Conservation (phyloP, 2,329 filamentous ascomycete species). For the Raffaelea arxii region DNA sequence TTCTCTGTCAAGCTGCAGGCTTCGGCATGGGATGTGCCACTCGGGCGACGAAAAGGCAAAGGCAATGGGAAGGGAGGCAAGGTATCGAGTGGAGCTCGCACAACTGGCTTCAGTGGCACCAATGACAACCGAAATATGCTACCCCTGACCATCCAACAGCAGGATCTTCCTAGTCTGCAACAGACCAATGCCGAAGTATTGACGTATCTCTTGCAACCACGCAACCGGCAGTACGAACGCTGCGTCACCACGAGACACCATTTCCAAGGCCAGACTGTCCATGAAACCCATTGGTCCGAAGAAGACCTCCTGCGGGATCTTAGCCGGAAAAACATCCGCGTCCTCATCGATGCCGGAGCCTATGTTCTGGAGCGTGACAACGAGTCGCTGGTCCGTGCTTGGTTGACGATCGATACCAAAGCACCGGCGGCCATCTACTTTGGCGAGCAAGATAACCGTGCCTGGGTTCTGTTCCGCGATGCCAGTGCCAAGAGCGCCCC, state of each 20-base stretch:
- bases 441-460: conserved; percentile 2
- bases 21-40: conserved; percentile 58
- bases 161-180: conserved; percentile 43
- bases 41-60: conserved; percentile 21
- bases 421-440: conserved; percentile 46
- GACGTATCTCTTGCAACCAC: conserved; percentile 41
- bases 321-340: conserved; percentile 25
- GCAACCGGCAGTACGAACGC: conserved; percentile 38
- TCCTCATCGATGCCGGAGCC: conserved; percentile 57
- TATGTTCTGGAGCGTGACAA: conserved; percentile 55
- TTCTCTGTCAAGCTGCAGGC: conserved; percentile 54
- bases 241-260: not conserved
- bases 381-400: conserved; percentile 33
- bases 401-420: conserved; percentile 35
- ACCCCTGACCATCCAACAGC: conserved; percentile 51
- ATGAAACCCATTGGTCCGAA: conserved; percentile 30
- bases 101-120: conserved; percentile 64
- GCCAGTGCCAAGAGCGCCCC: not conserved
- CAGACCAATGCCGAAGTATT: conserved; percentile 58
- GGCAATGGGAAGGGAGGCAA: not conserved
- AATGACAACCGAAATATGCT: conserved; percentile 54
- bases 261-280: not conserved
- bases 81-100: conserved; percentile 23
- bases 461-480: conserved; percentile 5
- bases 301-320: conserved; percentile 32